These are phyloP conservation scores for Logfia minima DNA, from an alignment of 129 eudicot genomes.

Conservation along the genomic window DNA sequence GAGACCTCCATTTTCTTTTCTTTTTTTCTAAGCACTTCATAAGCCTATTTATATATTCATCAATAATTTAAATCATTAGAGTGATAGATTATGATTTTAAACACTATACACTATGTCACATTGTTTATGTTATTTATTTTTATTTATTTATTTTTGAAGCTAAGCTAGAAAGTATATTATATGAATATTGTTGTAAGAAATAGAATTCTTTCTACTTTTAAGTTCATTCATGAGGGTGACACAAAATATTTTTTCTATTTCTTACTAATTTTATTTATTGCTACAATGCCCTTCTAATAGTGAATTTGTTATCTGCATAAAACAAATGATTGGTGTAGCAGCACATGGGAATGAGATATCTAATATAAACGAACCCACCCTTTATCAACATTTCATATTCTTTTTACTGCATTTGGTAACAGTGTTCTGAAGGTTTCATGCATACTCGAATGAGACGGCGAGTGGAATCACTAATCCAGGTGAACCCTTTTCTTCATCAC, in stretches of 20 bases:
- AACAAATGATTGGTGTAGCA: no score
- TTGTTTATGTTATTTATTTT: not conserved
- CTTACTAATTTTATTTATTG: no score
- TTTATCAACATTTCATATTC: not conserved
- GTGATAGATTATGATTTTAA: not conserved
- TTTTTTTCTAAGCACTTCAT: not conserved
- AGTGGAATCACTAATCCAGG: slow-evolving; percentile 94
- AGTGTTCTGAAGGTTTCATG: slow-evolving; percentile 99
- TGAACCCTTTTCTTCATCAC: slow-evolving; percentile 10
- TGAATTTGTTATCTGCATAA: no score
- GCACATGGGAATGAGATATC: not conserved
- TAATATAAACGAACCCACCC: not conserved
- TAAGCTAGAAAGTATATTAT: no score
- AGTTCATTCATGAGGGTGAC: no score
- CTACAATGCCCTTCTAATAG: no score
- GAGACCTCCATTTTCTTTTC: slow-evolving; percentile 19
- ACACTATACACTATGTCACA: not conserved
- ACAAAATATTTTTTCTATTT: no score
- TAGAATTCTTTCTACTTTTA: not conserved
- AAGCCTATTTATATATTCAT: not conserved
- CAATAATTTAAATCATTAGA: not conserved
- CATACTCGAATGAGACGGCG: slow-evolving; percentile 98
- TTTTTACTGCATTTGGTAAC: slow-evolving; percentile 31
- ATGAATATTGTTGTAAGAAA: not conserved
- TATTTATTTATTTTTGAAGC: not conserved